phyloP scores from a whole-genome alignment of 1,139 yeast species.

The Suhomyces bolitotheri region DNA sequence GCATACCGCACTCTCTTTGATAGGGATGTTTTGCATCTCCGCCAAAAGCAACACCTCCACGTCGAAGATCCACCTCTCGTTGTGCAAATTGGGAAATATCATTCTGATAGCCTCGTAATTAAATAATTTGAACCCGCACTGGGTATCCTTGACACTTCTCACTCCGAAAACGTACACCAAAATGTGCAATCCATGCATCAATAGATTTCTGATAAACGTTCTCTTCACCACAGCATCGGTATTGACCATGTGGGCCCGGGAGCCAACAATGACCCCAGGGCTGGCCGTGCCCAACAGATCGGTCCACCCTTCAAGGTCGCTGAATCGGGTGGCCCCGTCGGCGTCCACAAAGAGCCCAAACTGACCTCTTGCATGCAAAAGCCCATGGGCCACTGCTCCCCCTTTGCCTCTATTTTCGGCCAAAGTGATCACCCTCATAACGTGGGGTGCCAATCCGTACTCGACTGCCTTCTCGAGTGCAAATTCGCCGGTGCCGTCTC shows the following conservation, averaged over 20 bases:
- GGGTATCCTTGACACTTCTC: conserved; percentile 84
- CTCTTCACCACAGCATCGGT: conserved; percentile 96
- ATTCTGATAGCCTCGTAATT: conserved; percentile 61
- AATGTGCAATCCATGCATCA: conserved; percentile 91
- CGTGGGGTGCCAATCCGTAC: conserved; percentile 54
- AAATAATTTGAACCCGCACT: conserved; percentile 94
- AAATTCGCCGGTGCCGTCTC: conserved; percentile 72
- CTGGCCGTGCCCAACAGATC: conserved; percentile 31
- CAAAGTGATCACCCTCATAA: conserved; percentile 67
- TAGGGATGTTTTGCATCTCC: conserved; percentile 61
- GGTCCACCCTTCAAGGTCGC: conserved; percentile 62
- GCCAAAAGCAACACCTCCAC: conserved; percentile 88
- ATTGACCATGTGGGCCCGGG: conserved; percentile 94
- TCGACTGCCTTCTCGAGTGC: conserved; percentile 66
- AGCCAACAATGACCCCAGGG: conserved; percentile 80
- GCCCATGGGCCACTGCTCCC: conserved; percentile 96
- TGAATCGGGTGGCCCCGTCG: conserved; percentile 89
- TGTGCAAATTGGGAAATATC: conserved; percentile 90
- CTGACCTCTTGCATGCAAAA: conserved; percentile 72
- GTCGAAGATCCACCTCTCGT: conserved; percentile 98
- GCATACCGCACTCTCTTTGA: conserved; percentile 79
- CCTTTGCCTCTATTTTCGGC: conserved; percentile 89
- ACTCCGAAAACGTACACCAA: conserved; percentile 88
- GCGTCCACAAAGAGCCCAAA: conserved; percentile 92
- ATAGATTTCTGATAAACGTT: conserved; percentile 79